Evolutionary conservation across 1,284 basidiomycete genomes (phyloP).

Genomic region (Ceraceosorus guamensis): DNA sequence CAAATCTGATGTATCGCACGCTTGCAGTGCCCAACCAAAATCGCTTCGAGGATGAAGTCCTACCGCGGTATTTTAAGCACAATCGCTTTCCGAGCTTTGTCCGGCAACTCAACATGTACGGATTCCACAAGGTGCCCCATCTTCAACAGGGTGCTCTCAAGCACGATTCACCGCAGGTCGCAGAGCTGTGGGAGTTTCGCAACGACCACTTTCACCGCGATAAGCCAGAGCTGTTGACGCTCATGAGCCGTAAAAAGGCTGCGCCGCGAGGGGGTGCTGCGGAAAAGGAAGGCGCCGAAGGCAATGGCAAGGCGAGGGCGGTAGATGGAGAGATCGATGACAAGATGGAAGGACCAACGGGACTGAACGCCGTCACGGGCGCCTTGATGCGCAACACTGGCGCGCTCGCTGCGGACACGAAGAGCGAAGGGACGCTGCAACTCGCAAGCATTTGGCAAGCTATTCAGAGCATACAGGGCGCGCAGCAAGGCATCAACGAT

Average conservation of each 20-base stretch:
- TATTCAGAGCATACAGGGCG: slow-evolving; percentile 78
- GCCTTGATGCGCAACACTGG: slow-evolving; percentile 9
- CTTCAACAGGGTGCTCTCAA: slow-evolving; percentile 84
- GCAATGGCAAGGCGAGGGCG: slow-evolving; percentile 48
- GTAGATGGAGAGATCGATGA: slow-evolving; percentile 27
- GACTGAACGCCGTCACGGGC: slow-evolving; percentile 7
- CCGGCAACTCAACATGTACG: slow-evolving; percentile 83
- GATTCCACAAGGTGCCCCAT: slow-evolving; percentile 56
- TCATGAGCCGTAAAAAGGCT: slow-evolving; percentile 64
- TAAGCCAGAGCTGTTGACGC: slow-evolving; percentile 80
- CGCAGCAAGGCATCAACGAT: slow-evolving; percentile 78
- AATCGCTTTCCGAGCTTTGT: slow-evolving; percentile 90
- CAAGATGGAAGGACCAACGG: not conserved
- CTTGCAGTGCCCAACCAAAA: slow-evolving; percentile 80
- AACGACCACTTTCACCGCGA: slow-evolving; percentile 82
- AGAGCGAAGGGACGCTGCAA: slow-evolving; percentile 33
- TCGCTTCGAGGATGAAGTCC: slow-evolving; percentile 78
- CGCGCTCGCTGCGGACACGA: slow-evolving; percentile 18
- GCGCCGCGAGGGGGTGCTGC: no score
- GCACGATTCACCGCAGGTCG: slow-evolving; percentile 53
- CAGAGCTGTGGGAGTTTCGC: slow-evolving; percentile 87
- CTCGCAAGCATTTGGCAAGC: slow-evolving; percentile 61
- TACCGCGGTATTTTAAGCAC: slow-evolving; percentile 94
- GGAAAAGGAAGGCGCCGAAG: slow-evolving; percentile 15
- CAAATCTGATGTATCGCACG: not conserved